A percentile compares a stretch with the other conserved stretches of the same genome.
Evolutionary conservation across 225 moss, liverwort and hornwort genomes (phyloP).

Genomic region (Asterella californica): DNA sequence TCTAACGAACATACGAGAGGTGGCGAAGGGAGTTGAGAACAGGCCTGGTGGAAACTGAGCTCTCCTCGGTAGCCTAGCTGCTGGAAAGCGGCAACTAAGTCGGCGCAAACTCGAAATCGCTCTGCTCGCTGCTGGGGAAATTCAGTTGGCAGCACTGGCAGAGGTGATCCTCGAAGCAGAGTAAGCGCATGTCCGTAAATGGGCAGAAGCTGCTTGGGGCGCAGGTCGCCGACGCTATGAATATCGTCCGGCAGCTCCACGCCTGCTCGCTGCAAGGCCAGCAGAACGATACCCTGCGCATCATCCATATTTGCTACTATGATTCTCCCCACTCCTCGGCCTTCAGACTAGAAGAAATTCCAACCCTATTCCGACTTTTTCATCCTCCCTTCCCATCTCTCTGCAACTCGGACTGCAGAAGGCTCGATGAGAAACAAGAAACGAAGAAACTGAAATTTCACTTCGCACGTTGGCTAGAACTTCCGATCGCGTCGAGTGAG

Average conservation of each 20-base stretch:
- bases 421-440: background rate
- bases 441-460: background rate
- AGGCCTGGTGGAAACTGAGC: conserved; percentile 52
- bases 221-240: conserved; percentile 42
- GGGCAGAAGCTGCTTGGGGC: conserved; percentile 44
- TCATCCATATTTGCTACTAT: conserved; percentile 40
- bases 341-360: background rate
- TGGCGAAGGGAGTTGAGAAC: conserved; percentile 1
- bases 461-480: too few relatives aligned
- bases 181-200: conserved; percentile 47
- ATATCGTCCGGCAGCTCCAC: conserved; percentile 41
- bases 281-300: conserved; percentile 46
- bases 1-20: background rate
- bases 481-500: background rate
- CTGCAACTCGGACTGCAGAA: background rate
- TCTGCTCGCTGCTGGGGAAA: conserved; percentile 47
- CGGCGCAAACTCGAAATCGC: conserved; percentile 50
- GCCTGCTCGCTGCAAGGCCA: conserved; percentile 44
- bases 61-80: conserved; percentile 51
- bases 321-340: background rate
- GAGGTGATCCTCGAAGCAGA: conserved; percentile 37
- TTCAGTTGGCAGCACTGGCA: conserved; percentile 32
- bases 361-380: background rate
- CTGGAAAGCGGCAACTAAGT: conserved; percentile 48
- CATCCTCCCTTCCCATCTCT: background rate